Evolutionary conservation across 2,329 filamentous ascomycete species (phyloP), one percentile per base, ranked within the genome.

Genomic region (Dothideomycetidae sp.): DNA sequence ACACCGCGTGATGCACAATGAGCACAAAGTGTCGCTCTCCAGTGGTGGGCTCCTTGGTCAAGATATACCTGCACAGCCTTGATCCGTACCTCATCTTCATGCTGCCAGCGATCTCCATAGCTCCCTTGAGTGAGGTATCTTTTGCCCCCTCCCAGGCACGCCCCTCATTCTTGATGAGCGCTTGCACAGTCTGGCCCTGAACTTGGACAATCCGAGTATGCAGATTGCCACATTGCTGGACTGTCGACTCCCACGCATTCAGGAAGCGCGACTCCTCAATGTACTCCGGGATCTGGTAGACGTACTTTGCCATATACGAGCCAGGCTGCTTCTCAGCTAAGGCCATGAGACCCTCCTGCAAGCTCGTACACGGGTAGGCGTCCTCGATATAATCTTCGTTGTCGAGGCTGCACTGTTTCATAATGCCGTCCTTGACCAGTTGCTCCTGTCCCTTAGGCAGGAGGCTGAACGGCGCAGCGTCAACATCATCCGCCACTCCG

Each of bases 1-100:
- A 62, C 0, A 60, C 31, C 2, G 53, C 51, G 42, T 63, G 60
- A 37, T 63, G 60, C n/a, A 57, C 48, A 15, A 52, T 57, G 43
- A 50, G 51, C 5, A 56, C 47, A 35, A 55, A 44, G 31, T 49
- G 49, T 16, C 31, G 13, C 11, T 42, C 33, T 7, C 29, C 40
- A 29, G 30, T 19, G 11, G 39, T 13, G 2, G 12, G 17, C 3
- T 36, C 13, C 2, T 46, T 49, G 4, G 59, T 44, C 5, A 63
- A 45, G 7, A 53, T 58, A 34, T 56, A 61, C 10, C 58, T 52
- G 35, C 58, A 54, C 0, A 65, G 48, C 5, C 49, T 47, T 13
- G 51, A 48, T 2, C 62, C 61, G 5, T 62, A 53, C n/a, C 54
- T 54, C 55, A 62, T 61, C 10, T n/a, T 10, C 10, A 26, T 7